A percentile compares a stretch with the other conserved stretches of the same genome.
phyloP scores from a whole-genome alignment of 2,329 filamentous ascomycete genomes.

The Alternaria infectoria region DNA sequence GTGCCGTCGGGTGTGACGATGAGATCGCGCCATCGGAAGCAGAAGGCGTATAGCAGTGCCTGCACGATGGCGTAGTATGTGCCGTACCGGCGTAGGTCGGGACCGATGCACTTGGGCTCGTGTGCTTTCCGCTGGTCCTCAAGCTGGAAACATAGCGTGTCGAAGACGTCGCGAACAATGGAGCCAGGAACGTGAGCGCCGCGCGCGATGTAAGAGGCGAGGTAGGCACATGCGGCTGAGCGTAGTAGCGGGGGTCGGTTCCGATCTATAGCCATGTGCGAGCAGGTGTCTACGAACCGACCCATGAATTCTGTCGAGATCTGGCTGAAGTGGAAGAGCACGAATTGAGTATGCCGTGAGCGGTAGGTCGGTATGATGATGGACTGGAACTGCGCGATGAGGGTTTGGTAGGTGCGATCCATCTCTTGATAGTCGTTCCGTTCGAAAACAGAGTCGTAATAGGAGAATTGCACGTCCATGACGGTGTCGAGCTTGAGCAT shows the following conservation, averaged over 20 bases:
- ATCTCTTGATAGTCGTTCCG: slow-evolving; percentile 70
- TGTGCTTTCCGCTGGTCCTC: slow-evolving; percentile 75
- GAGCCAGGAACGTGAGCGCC: slow-evolving; percentile 79
- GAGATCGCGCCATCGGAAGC: slow-evolving; percentile 95
- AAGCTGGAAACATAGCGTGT: slow-evolving; percentile 77
- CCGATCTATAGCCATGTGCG: slow-evolving; percentile 74
- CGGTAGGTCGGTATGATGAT: slow-evolving; percentile 91
- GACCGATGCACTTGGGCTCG: slow-evolving; percentile 77
- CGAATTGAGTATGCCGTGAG: slow-evolving; percentile 91
- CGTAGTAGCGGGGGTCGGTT: slow-evolving; percentile 69
- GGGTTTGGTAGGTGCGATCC: slow-evolving; percentile 74
- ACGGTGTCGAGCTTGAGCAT: slow-evolving; percentile 91
- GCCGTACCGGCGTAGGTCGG: slow-evolving; percentile 82
- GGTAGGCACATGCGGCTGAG: slow-evolving; percentile 87
- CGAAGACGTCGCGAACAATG: slow-evolving; percentile 82
- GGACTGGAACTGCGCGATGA: slow-evolving; percentile 84
- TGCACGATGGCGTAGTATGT: slow-evolving; percentile 90
- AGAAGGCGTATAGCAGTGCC: slow-evolving; percentile 92
- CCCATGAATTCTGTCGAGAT: slow-evolving; percentile 78
- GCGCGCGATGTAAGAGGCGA: slow-evolving; percentile 91
- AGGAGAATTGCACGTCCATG: slow-evolving; percentile 83
- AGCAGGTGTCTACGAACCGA: slow-evolving; percentile 79
- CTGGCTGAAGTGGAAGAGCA: slow-evolving; percentile 95
- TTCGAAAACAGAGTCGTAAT: slow-evolving; percentile 77
- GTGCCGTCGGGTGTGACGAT: slow-evolving; percentile 63